Base-by-base conservation (phyloP, 495 filamentous ascomycete genomes). In the Xylaria flabelliformis region DNA sequence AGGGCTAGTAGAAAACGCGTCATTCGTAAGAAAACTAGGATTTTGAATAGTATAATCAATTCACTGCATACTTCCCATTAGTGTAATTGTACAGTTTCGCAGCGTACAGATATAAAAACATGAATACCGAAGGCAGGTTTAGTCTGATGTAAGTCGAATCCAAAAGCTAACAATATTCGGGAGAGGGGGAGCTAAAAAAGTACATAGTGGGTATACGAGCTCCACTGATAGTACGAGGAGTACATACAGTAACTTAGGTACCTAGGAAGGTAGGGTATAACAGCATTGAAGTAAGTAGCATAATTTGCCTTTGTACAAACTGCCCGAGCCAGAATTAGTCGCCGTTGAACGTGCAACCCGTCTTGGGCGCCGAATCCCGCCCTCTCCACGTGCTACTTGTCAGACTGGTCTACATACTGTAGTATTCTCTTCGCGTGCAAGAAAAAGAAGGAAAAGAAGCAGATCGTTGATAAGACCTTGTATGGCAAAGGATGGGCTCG, bases 1-100 rank as follows among this genome's bases (percentile, higher is more conserved):
- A 55, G 51, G 51, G 51, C 51, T 55, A 55, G 51, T 55, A 10
- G 51, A 32, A 56, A 32, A 7, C 53, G 26, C 53, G 53, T 56
- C 53, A 32, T 56, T 26, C 21, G 21, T 21, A 13, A 26, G 50
- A 24, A 26, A 53, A 53, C 9, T 56, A 12, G 32, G 26, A 13
- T 17, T 32, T 56, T 56, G 53, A 26, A 32, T 56, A 3, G 1
- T 10, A 8, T 51, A 51, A 51, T 51, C 4, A 4, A 56, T 26
- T 19, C 26, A 32, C 6, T 29, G 4, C 5, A 0, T 21, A 39
- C 17, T 21, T 59, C 17, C 53, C 10, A 58, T 36, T 12, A 1
- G 10, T 42, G 9, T 1, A 42, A 9, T 42, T 7, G 5, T 7
- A 21, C 1, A 36, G 55, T 19, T n/a, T 59, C 34, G 29, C 29